phyloP scores from a whole-genome alignment of 116 monocot species.

The Phalaenopsis hybrid region DNA sequence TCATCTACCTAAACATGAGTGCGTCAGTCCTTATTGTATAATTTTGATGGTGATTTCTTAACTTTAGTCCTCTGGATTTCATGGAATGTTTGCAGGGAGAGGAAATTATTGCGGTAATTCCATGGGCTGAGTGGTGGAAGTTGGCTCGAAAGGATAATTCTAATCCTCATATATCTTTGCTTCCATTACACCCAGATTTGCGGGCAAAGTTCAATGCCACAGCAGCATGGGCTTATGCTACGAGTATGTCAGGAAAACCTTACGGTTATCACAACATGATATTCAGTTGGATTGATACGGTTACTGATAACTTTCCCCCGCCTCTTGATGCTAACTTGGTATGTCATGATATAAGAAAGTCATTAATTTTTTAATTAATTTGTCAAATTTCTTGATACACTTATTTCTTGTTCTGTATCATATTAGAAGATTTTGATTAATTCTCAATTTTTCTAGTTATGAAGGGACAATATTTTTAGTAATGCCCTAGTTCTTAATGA shows the following conservation, averaged over 20 bases:
- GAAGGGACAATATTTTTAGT: neutral
- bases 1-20: constrained; percentile 1
- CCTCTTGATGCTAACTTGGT: constrained; percentile 85
- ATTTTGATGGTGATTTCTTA: neutral
- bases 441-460: neutral
- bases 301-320: constrained; percentile 69
- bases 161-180: constrained; percentile 72
- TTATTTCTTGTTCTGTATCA: neutral
- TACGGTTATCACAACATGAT: constrained; percentile 93
- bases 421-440: neutral
- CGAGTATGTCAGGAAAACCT: constrained; percentile 67
- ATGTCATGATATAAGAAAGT: constrained; percentile 1
- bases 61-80: neutral
- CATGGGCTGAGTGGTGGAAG: constrained; percentile 96
- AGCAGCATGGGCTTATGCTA: constrained; percentile 80
- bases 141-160: constrained; percentile 61
- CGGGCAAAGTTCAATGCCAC: constrained; percentile 67
- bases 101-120: constrained; percentile 80
- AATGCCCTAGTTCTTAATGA: neutral
- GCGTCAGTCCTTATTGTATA: neutral
- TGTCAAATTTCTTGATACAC: neutral
- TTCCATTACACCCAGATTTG: constrained; percentile 72
- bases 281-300: constrained; percentile 88
- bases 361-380: neutral
- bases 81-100: constrained; percentile 53